These are phyloP conservation scores for Oryza glaberrima DNA, from an alignment of 176 grass and related monocot species.

Conservation along the genomic window DNA sequence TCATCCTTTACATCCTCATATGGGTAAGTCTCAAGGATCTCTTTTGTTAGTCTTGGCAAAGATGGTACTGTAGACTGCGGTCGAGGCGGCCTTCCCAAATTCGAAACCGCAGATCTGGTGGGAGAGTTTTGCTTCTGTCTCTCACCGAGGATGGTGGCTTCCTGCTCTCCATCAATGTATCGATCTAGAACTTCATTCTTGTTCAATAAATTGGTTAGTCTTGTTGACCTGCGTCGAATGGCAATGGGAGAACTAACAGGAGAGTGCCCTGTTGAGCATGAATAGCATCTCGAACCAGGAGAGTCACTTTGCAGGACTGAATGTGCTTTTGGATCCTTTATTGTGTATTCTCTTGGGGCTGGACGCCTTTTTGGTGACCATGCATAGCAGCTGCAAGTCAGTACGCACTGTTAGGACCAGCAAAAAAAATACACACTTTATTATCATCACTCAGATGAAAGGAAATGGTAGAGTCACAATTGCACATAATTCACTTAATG, in stretches of 20 bases:
- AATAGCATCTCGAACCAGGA: constrained; percentile 61
- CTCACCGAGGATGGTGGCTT: constrained; percentile 40
- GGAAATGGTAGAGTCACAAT: background rate
- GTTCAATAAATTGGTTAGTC: constrained; percentile 47
- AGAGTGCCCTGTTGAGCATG: constrained; percentile 61
- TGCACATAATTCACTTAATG: constrained; percentile 7
- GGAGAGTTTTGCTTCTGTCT: constrained; percentile 33
- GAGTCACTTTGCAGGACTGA: constrained; percentile 46
- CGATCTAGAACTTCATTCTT: constrained; percentile 64
- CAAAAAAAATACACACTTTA: background rate
- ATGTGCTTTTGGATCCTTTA: constrained; percentile 21
- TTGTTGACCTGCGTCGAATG: constrained; percentile 50
- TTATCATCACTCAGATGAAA: constrained; percentile 20
- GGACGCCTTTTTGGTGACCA: constrained; percentile 48
- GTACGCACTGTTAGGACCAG: constrained; percentile 16
- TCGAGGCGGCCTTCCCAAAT: constrained; percentile 66
- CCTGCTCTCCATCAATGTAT: constrained; percentile 72
- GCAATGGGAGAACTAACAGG: constrained; percentile 57
- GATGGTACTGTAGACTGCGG: constrained; percentile 48
- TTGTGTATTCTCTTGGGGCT: constrained; percentile 32
- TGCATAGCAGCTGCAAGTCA: constrained; percentile 45
- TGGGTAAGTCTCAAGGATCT: constrained; percentile 31
- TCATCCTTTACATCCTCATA: constrained; percentile 38
- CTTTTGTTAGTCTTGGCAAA: constrained; percentile 45
- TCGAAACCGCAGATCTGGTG: constrained; percentile 44